A percentile compares a stretch with the other conserved stretches of the same genome.
These are phyloP conservation scores for Lasiodiplodia gonubiensis DNA, from an alignment of 2,329 filamentous ascomycete species.

Conservation along the genomic window DNA sequence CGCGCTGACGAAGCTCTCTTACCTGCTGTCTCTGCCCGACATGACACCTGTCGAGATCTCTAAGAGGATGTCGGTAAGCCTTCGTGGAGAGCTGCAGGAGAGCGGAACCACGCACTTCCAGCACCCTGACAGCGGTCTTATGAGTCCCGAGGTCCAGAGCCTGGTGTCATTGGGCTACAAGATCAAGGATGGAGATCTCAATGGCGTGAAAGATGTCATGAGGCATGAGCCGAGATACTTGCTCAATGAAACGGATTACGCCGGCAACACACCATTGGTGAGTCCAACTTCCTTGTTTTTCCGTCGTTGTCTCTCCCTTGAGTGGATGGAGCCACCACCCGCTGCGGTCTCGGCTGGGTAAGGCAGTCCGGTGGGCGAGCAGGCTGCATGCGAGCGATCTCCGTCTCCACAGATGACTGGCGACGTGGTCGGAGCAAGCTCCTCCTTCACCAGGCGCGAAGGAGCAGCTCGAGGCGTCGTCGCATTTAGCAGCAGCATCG, in stretches of 20 bases:
- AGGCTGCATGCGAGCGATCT: constrained; percentile 3
- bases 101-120: constrained; percentile 74
- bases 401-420: neutral
- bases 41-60: constrained; percentile 71
- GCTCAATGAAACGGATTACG: constrained; percentile 78
- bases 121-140: constrained; percentile 66
- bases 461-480: constrained; percentile 1
- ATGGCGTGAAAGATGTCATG: constrained; percentile 70
- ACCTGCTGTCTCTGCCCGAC: constrained; percentile 73
- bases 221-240: constrained; percentile 69
- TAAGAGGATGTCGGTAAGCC: constrained; percentile 71
- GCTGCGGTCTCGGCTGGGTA: neutral
- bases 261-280: constrained; percentile 71
- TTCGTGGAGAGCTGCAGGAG: constrained; percentile 87
- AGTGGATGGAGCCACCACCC: neutral
- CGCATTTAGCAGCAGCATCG: constrained; percentile 7
- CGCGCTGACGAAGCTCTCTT: constrained; percentile 87
- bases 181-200: constrained; percentile 72
- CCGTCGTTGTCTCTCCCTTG: neutral
- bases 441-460: constrained; percentile 12
- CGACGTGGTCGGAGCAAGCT: neutral
- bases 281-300: constrained; percentile 36
- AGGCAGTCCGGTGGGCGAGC: neutral
- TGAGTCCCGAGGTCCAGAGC: constrained; percentile 65
- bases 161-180: constrained; percentile 81